A percentile compares a stretch with the other conserved stretches of the same genome.
These are phyloP conservation scores for Meira miltonrushii DNA, from an alignment of 1,284 basidiomycete genomes.

Conservation along the genomic window DNA sequence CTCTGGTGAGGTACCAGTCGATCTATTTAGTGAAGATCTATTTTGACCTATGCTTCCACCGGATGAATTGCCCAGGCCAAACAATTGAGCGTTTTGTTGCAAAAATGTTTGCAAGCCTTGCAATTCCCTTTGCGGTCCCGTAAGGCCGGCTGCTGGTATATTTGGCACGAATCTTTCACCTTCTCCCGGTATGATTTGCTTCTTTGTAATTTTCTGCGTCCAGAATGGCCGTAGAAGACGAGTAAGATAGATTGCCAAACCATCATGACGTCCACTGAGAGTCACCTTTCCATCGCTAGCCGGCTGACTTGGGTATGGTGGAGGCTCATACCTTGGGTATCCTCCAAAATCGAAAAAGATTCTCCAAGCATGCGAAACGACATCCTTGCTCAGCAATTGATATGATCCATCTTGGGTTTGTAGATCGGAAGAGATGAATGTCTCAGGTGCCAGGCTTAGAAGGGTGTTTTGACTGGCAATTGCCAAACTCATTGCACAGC, in stretches of 20 bases:
- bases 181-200: constrained; percentile 56
- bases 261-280: constrained; percentile 84
- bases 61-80: constrained; percentile 25
- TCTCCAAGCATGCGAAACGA: constrained; percentile 41
- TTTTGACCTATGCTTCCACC: background rate
- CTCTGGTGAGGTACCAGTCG: background rate
- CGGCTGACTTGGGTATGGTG: constrained; percentile 18
- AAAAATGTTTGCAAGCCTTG: constrained; percentile 37
- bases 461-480: constrained; percentile 56
- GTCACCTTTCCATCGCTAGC: constrained; percentile 62
- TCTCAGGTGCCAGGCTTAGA: constrained; percentile 16
- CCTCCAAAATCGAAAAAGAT: constrained; percentile 43
- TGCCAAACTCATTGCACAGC: constrained; percentile 83
- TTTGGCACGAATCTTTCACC: constrained; percentile 8
- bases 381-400: constrained; percentile 37
- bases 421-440: constrained; percentile 2
- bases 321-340: constrained; percentile 16
- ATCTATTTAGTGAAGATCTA: no score
- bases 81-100: constrained; percentile 43
- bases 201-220: constrained; percentile 56
- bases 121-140: constrained; percentile 34
- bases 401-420: constrained; percentile 5
- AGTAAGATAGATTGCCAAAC: constrained; percentile 78
- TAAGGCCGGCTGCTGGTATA: constrained; percentile 17
- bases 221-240: constrained; percentile 80